These are phyloP conservation scores for Phytophthora ramorum DNA, from an alignment of 352 stramenopile species.

Conservation along the genomic window DNA sequence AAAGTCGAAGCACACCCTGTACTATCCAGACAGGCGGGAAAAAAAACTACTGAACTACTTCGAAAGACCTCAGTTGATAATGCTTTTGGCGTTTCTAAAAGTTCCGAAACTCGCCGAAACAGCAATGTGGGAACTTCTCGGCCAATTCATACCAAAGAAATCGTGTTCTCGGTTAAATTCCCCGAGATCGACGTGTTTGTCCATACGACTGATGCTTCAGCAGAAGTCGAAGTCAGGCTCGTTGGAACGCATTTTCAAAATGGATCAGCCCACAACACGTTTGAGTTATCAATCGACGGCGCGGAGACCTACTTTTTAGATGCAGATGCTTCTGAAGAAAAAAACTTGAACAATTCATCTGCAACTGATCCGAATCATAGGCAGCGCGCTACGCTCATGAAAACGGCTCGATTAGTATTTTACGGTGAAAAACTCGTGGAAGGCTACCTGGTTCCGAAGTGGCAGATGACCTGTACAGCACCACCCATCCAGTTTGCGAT, in stretches of 20 bases:
- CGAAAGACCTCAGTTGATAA: conserved; percentile 27
- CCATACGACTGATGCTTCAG: conserved; percentile 65
- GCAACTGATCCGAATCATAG: conserved; percentile 8
- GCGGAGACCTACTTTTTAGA: conserved; percentile 76
- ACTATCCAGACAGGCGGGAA: conserved; percentile 19
- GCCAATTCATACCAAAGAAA: conserved; percentile 18
- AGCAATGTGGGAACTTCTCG: conserved; percentile 6
- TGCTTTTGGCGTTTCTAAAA: conserved; percentile 19
- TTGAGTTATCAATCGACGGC: conserved; percentile 61
- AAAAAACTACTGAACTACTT: conserved; percentile 20
- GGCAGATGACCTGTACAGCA: conserved; percentile 66
- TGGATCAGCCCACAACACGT: conserved; percentile 53
- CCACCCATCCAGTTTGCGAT: conserved; percentile 81
- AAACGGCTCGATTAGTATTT: conserved; percentile 70
- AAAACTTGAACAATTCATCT: background rate
- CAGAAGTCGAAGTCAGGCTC: conserved; percentile 68
- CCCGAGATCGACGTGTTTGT: conserved; percentile 73
- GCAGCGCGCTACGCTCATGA: conserved; percentile 68
- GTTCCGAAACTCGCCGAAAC: conserved; percentile 13
- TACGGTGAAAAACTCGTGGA: conserved; percentile 59
- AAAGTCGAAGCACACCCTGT: conserved; percentile 5
- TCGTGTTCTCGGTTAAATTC: conserved; percentile 65
- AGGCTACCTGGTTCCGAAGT: conserved; percentile 50
- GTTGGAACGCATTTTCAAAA: conserved; percentile 63
- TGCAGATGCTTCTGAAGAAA: conserved; percentile 10